Conservation (phyloP, 2,329 filamentous ascomycete species). For the Botrytis tulipae region DNA sequence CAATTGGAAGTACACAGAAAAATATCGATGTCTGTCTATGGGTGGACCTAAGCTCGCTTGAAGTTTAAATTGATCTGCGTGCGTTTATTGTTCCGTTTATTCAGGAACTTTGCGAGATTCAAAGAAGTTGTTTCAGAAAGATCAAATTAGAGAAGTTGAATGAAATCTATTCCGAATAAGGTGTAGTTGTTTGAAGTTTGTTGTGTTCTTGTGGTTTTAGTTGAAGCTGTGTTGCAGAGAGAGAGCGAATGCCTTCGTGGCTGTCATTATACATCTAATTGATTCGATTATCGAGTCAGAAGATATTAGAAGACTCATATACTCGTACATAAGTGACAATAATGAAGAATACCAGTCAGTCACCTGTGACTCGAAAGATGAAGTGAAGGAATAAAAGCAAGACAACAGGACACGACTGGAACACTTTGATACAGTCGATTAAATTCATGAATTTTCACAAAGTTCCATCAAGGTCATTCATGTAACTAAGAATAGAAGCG, state of each 20-base stretch:
- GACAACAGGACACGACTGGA: not conserved
- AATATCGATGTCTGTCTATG: not conserved
- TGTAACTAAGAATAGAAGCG: not conserved
- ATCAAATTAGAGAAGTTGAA: rapidly evolving
- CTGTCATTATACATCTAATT: not conserved
- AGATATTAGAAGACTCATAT: not conserved
- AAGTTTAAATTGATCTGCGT: not conserved
- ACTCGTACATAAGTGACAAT: not conserved
- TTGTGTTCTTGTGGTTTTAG: not conserved
- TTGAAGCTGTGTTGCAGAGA: not conserved
- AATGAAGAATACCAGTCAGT: not conserved
- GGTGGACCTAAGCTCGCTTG: not conserved
- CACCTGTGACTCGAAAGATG: not conserved
- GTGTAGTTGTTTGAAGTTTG: not conserved
- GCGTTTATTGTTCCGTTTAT: not conserved
- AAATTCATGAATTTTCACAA: not conserved
- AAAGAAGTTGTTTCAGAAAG: not conserved
- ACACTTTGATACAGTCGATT: not conserved
- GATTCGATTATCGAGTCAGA: not conserved
- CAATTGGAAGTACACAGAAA: not conserved
- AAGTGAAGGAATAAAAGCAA: not conserved
- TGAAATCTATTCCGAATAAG: not conserved
- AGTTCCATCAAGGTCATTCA: not conserved
- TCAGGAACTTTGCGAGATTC: not conserved
- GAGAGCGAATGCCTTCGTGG: not conserved